Evolutionary conservation across 805 yeast species (phyloP).

Genomic region (Kodamaea kakaduensis): DNA sequence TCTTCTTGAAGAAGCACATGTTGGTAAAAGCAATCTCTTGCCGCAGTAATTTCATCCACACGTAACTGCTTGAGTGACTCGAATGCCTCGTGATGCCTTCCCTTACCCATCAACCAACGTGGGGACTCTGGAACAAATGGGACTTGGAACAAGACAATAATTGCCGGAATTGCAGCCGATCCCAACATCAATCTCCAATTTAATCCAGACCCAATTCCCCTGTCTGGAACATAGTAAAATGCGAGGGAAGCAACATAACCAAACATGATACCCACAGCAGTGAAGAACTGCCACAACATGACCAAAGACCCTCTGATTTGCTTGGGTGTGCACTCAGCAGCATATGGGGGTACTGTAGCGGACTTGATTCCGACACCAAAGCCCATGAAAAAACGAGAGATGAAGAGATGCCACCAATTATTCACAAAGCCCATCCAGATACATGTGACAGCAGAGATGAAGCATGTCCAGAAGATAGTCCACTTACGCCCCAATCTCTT

Average conservation of each 20-base stretch:
- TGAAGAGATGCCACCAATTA: constrained; percentile 56
- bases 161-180: constrained; percentile 53
- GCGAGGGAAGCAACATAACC: constrained; percentile 60
- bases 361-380: constrained; percentile 65
- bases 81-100: constrained; percentile 45
- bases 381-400: constrained; percentile 55
- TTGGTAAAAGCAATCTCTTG: constrained; percentile 61
- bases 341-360: constrained; percentile 62
- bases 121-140: constrained; percentile 66
- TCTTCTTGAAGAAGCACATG: constrained; percentile 58
- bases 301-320: constrained; percentile 59
- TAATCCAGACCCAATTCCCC: constrained; percentile 42
- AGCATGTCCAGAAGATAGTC: constrained; percentile 57
- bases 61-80: constrained; percentile 46
- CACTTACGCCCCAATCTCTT: constrained; percentile 54
- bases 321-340: constrained; percentile 60
- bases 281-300: constrained; percentile 71
- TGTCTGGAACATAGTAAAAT: constrained; percentile 49
- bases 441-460: constrained; percentile 55
- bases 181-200: constrained; percentile 68
- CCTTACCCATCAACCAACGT: constrained; percentile 60
- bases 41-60: constrained; percentile 48
- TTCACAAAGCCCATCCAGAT: constrained; percentile 66
- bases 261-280: constrained; percentile 67
- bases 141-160: constrained; percentile 48